Conservation (phyloP, 2,329 filamentous ascomycete genomes). For the Trichocomaceae sp. region DNA sequence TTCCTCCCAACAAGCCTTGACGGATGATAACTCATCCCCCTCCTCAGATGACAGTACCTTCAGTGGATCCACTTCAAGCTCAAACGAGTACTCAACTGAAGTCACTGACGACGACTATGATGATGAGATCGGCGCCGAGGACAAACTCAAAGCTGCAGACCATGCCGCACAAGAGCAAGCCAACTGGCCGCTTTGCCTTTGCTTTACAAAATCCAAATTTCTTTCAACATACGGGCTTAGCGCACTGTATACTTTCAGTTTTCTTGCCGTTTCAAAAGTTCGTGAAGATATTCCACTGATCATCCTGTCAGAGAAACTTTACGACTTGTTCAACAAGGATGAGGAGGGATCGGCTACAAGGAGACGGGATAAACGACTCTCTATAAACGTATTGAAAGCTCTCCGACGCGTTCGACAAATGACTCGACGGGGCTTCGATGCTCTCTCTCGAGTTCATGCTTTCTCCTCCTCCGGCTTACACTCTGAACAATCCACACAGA, state of each 20-base stretch:
- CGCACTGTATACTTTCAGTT: slow-evolving; percentile 15
- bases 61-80: slow-evolving; percentile 23
- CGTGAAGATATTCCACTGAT: slow-evolving; percentile 33
- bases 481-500: slow-evolving; percentile 30
- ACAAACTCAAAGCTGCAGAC: slow-evolving; percentile 7
- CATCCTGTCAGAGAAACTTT: slow-evolving; percentile 25
- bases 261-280: slow-evolving; percentile 19
- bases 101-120: slow-evolving; percentile 23
- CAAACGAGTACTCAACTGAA: slow-evolving; percentile 17
- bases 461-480: slow-evolving; percentile 26
- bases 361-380: slow-evolving; percentile 21
- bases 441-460: slow-evolving; percentile 25
- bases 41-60: slow-evolving; percentile 20
- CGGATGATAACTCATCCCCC: slow-evolving; percentile 23
- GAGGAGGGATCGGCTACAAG: slow-evolving; percentile 17
- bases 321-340: slow-evolving; percentile 28
- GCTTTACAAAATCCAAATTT: slow-evolving; percentile 6
- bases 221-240: slow-evolving; percentile 17
- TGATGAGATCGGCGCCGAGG: slow-evolving; percentile 11
- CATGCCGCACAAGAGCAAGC: slow-evolving; percentile 9
- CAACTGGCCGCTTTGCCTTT: slow-evolving; percentile 6
- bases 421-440: slow-evolving; percentile 24
- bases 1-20: slow-evolving; percentile 20
- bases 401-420: slow-evolving; percentile 32
- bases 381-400: slow-evolving; percentile 26